These are phyloP conservation scores for Colletotrichum sansevieriae DNA, from an alignment of 2,329 filamentous ascomycete species.

Conservation along the genomic window DNA sequence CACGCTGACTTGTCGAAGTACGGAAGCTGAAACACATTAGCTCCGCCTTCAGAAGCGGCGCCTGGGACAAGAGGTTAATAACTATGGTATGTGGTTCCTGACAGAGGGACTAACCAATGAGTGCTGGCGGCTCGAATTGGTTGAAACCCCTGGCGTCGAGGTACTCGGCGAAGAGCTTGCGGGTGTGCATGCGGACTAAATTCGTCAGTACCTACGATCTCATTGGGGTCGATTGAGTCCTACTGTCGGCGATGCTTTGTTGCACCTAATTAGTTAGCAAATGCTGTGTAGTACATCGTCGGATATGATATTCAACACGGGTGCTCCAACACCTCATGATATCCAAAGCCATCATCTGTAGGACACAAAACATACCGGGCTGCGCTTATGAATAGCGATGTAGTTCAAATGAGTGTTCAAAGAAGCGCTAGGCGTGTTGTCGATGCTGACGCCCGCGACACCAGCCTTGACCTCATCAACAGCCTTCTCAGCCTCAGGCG, in stretches of 20 bases:
- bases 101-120: slow-evolving; percentile 70
- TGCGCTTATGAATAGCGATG: slow-evolving; percentile 90
- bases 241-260: too few species aligned
- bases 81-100: too few species aligned
- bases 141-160: slow-evolving; percentile 10
- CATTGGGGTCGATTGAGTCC: too few species aligned
- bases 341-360: too few species aligned
- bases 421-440: slow-evolving; percentile 76
- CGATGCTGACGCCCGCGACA: slow-evolving; percentile 56
- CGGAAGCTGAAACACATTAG: slow-evolving; percentile 88
- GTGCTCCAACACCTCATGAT: too few species aligned
- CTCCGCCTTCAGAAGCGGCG: slow-evolving; percentile 91
- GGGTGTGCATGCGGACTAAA: slow-evolving; percentile 55
- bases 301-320: too few species aligned
- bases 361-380: slow-evolving; percentile 60
- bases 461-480: slow-evolving; percentile 48
- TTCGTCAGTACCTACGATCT: background rate
- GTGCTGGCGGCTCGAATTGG: slow-evolving; percentile 88
- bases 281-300: too few species aligned
- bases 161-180: slow-evolving; percentile 52
- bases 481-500: slow-evolving; percentile 47
- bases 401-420: slow-evolving; percentile 91
- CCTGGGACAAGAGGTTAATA: too few species aligned
- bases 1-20: slow-evolving; percentile 91
- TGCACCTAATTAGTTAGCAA: too few species aligned